Conservation (phyloP, 2,329 filamentous ascomycete species). For the Aschersonia sp. region DNA sequence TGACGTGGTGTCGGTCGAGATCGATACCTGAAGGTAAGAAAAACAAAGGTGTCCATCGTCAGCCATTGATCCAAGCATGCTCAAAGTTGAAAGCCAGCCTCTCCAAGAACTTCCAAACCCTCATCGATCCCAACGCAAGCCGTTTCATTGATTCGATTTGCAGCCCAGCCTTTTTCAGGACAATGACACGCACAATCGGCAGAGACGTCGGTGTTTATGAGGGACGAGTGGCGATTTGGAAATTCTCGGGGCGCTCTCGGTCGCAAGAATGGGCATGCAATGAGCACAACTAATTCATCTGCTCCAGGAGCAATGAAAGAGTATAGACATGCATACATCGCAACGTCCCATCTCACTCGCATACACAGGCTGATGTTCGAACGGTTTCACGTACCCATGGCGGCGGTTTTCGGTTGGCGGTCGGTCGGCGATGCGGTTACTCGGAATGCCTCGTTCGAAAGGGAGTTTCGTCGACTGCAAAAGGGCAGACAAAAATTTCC, state of each 20-base stretch:
- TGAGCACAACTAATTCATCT: no score
- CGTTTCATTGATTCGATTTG: background rate
- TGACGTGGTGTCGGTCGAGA: conserved; percentile 56
- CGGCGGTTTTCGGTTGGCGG: conserved; percentile 29
- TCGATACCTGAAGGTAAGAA: conserved; percentile 45
- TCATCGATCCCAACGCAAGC: background rate
- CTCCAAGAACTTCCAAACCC: conserved; percentile 2
- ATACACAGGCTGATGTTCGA: conserved; percentile 27
- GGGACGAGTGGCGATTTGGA: background rate
- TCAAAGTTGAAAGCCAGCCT: conserved; percentile 24
- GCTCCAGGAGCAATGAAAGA: background rate
- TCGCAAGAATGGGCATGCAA: conserved; percentile 3
- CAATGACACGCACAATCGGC: background rate
- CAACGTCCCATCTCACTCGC: conserved; percentile 28
- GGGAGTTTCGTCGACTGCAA: background rate
- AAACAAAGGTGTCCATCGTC: conserved; percentile 33
- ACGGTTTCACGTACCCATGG: conserved; percentile 44
- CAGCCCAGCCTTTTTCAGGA: background rate
- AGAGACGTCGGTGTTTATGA: conserved; percentile 1
- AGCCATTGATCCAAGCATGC: conserved; percentile 49
- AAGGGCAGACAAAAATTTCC: no score
- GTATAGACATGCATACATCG: background rate
- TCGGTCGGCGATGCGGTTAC: conserved; percentile 22
- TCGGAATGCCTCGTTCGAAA: conserved; percentile 7
- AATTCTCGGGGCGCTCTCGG: conserved; percentile 5